Evolutionary conservation across 2,329 filamentous ascomycete species (phyloP).

Genomic region (Xylariaceae sp.): DNA sequence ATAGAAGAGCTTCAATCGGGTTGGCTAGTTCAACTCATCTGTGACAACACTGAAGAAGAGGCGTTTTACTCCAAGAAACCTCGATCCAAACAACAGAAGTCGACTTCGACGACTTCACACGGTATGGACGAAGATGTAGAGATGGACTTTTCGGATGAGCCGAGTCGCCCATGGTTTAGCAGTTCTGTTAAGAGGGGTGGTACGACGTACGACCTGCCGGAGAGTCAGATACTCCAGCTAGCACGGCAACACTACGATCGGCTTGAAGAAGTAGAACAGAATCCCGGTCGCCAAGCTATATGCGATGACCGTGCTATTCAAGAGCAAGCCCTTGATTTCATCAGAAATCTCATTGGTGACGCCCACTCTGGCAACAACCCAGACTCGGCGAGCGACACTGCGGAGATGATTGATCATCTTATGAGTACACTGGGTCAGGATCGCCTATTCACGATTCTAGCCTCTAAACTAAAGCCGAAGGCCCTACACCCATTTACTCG

Average conservation of each 20-base stretch:
- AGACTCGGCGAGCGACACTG: slow-evolving; percentile 46
- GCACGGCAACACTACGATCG: slow-evolving; percentile 46
- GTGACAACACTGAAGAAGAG: slow-evolving; percentile 54
- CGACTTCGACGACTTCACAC: slow-evolving; percentile 28
- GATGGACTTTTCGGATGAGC: slow-evolving; percentile 46
- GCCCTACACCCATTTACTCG: slow-evolving; percentile 49
- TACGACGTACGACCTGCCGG: slow-evolving; percentile 14
- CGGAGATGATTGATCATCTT: slow-evolving; percentile 78
- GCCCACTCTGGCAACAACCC: slow-evolving; percentile 44
- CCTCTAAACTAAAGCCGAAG: slow-evolving; percentile 66
- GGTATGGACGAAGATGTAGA: slow-evolving; percentile 56
- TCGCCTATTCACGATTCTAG: slow-evolving; percentile 73
- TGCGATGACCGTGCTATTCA: slow-evolving; percentile 81
- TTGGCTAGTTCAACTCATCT: slow-evolving; percentile 77
- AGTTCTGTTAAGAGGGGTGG: slow-evolving; percentile 18
- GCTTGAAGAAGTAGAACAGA: slow-evolving; percentile 62
- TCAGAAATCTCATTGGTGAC: slow-evolving; percentile 81
- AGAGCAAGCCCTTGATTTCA: slow-evolving; percentile 82
- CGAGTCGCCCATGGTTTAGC: slow-evolving; percentile 27
- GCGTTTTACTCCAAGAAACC: slow-evolving; percentile 38
- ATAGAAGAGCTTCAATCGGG: slow-evolving; percentile 70
- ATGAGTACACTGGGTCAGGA: slow-evolving; percentile 71
- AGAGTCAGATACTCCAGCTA: slow-evolving; percentile 37
- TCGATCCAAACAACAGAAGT: slow-evolving; percentile 27
- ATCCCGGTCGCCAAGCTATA: slow-evolving; percentile 60